These are phyloP conservation scores for Ophiocordyceps unilateralis DNA, from an alignment of 2,329 filamentous ascomycete genomes.

Conservation along the genomic window DNA sequence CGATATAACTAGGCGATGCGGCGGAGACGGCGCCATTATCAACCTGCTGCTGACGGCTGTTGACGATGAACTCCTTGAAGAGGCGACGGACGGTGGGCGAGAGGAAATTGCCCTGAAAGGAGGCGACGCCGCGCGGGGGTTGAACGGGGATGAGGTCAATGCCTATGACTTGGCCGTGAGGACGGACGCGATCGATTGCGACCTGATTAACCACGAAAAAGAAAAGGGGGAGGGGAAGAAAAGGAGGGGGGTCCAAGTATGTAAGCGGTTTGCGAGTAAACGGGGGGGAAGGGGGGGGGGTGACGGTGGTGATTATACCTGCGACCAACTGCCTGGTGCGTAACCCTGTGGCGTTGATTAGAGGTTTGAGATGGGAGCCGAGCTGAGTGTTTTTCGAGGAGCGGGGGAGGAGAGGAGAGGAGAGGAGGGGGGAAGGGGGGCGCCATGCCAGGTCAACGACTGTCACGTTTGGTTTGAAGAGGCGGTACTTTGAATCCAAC, in stretches of 20 bases:
- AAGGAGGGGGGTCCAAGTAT: no score
- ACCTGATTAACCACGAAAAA: no score
- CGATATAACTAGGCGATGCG: conserved; percentile 40
- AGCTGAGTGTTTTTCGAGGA: no score
- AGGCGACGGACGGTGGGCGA: conserved; percentile 55
- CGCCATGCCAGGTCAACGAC: conserved; percentile 67
- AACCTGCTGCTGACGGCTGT: conserved; percentile 23
- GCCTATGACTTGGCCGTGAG: conserved; percentile 65
- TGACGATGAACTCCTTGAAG: conserved; percentile 58
- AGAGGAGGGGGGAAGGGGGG: background rate
- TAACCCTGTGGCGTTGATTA: conserved; percentile 45
- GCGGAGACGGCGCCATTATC: background rate
- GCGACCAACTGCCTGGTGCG: conserved; percentile 58
- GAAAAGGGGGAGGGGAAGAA: no score
- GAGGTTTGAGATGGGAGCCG: no score
- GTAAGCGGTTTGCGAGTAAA: no score
- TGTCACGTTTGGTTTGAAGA: conserved; percentile 69
- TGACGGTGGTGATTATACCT: conserved; percentile 23
- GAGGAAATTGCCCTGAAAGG: conserved; percentile 89
- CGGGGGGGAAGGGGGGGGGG: no score
- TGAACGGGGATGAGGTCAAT: conserved; percentile 90
- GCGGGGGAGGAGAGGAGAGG: no score
- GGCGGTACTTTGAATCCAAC: conserved; percentile 65
- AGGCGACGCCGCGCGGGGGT: conserved; percentile 79
- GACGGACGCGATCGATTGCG: conserved; percentile 60